Conservation (phyloP, 345 rosid species). For the Euclidium syriacum region DNA sequence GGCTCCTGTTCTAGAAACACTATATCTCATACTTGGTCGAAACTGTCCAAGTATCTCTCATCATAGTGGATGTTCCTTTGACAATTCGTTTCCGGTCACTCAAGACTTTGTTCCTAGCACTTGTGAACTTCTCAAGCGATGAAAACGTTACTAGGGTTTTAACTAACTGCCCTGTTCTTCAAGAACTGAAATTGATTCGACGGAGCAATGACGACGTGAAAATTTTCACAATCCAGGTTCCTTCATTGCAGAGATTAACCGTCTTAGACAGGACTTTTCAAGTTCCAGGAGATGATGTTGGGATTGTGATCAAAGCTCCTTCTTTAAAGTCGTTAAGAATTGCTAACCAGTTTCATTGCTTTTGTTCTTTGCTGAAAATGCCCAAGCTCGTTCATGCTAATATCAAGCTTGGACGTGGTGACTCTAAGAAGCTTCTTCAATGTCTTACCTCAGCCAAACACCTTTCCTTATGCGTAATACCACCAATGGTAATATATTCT, state of each 20-base stretch:
- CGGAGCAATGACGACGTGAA: background rate
- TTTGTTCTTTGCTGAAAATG: background rate
- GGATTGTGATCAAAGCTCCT: background rate
- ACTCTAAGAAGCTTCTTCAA: background rate
- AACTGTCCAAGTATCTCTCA: background rate
- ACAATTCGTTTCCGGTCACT: slow-evolving; percentile 1
- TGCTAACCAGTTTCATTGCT: background rate
- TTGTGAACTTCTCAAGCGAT: background rate
- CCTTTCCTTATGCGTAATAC: background rate
- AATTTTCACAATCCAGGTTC: background rate
- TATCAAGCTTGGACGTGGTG: background rate
- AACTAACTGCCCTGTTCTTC: background rate
- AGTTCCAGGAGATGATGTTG: background rate
- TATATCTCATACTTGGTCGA: background rate
- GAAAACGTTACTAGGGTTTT: background rate
- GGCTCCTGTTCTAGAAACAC: background rate
- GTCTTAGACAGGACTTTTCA: background rate
- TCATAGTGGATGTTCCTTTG: background rate
- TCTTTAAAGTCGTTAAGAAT: background rate
- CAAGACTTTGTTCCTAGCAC: background rate
- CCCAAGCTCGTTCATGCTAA: background rate
- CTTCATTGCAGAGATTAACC: background rate
- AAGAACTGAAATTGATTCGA: background rate
- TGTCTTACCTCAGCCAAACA: background rate
- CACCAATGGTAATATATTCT: too few relatives aligned